Conservation (phyloP, 2,329 filamentous ascomycete genomes). For the Diaporthe caulivora region DNA sequence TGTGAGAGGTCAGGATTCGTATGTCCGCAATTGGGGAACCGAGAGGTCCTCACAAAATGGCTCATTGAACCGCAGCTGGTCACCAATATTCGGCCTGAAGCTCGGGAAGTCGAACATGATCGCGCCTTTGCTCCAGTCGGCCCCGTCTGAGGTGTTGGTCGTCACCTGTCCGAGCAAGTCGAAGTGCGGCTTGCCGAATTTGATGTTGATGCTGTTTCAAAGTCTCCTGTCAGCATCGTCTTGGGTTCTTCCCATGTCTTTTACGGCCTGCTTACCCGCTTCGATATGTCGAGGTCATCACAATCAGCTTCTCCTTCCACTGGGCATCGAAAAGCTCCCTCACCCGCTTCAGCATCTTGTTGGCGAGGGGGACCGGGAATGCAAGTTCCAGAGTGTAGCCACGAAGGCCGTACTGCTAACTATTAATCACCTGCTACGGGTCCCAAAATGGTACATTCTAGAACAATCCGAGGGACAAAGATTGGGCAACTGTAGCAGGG, state of each 20-base stretch:
- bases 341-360: conserved; percentile 62
- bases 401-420: conserved; percentile 52
- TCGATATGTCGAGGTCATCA: conserved; percentile 64
- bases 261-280: conserved; percentile 48
- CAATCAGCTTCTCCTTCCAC: conserved; percentile 51
- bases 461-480: too few species aligned
- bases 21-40: conserved; percentile 14
- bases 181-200: conserved; percentile 62
- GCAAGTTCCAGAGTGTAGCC: conserved; percentile 64
- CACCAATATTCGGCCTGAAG: conserved; percentile 59
- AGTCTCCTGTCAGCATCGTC: not conserved
- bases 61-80: conserved; percentile 62
- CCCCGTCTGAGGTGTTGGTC: conserved; percentile 59
- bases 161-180: conserved; percentile 64
- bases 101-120: conserved; percentile 68
- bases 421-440: too few species aligned
- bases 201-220: conserved; percentile 50
- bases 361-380: conserved; percentile 63
- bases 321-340: conserved; percentile 62
- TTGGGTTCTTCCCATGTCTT: too few species aligned
- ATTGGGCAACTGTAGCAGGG: too few species aligned
- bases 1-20: conserved; percentile 37
- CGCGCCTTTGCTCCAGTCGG: conserved; percentile 62
- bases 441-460: too few species aligned
- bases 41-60: conserved; percentile 57